These are phyloP conservation scores for Colletotrichum sp. DNA, from an alignment of 2,329 filamentous ascomycete species.

Conservation along the genomic window DNA sequence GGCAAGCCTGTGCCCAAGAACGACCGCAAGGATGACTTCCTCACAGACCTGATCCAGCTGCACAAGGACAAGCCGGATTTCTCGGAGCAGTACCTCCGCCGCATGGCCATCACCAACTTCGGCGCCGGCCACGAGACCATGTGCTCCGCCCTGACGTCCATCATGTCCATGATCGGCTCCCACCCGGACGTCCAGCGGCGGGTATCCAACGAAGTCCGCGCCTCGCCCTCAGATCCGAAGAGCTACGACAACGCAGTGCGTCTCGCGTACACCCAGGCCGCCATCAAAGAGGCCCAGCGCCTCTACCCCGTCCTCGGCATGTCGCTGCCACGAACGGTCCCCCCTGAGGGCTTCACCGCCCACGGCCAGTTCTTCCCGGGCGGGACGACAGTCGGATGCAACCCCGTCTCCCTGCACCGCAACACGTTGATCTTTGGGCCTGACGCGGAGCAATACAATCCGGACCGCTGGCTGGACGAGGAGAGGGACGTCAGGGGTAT, in stretches of 20 bases:
- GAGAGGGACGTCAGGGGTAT: conserved; percentile 36
- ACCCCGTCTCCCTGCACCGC: conserved; percentile 54
- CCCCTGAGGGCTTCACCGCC: conserved; percentile 37
- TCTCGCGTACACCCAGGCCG: conserved; percentile 45
- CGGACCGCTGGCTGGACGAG: conserved; percentile 52
- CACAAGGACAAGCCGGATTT: conserved; percentile 52
- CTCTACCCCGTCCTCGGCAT: conserved; percentile 57
- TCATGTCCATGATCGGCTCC: conserved; percentile 51
- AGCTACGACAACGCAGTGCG: conserved; percentile 28
- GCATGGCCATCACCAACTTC: conserved; percentile 60
- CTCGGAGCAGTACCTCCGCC: conserved; percentile 50
- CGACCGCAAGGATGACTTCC: conserved; percentile 41
- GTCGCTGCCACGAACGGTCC: conserved; percentile 53
- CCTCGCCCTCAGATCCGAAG: background rate
- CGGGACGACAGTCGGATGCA: conserved; percentile 56
- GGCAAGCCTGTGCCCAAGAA: conserved; percentile 29
- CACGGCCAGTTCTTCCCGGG: conserved; percentile 46
- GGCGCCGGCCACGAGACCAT: conserved; percentile 61
- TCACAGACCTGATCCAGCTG: conserved; percentile 51
- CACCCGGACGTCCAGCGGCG: conserved; percentile 35
- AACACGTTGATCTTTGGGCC: conserved; percentile 54
- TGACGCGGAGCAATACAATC: conserved; percentile 47
- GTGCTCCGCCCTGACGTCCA: conserved; percentile 56
- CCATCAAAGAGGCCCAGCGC: conserved; percentile 56
- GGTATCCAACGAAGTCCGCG: conserved; percentile 35